A percentile compares a stretch with the other conserved stretches of the same genome.
phyloP scores from a whole-genome alignment of 208 protist species.

The Leishmania arabica region DNA sequence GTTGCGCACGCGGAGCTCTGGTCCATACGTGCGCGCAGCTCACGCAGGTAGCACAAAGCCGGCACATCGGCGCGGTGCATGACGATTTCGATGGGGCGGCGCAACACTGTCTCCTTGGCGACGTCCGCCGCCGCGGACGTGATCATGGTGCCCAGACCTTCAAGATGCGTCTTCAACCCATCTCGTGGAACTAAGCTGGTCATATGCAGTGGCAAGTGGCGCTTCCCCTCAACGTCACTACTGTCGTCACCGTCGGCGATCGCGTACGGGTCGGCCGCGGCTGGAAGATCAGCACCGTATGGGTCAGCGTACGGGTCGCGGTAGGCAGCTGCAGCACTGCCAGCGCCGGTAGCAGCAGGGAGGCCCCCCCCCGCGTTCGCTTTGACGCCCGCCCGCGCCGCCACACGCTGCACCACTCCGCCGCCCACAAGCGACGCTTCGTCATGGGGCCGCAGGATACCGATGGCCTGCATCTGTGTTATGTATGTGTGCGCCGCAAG shows the following conservation, averaged over 20 bases:
- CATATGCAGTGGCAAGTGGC: background rate
- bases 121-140: slow-evolving; percentile 7
- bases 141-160: background rate
- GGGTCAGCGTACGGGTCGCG: slow-evolving; percentile 26
- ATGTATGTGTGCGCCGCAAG: slow-evolving; percentile 62
- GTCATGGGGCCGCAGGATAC: slow-evolving; percentile 24
- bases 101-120: slow-evolving; percentile 28
- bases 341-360: background rate
- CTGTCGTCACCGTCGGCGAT: background rate
- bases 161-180: background rate
- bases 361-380: background rate
- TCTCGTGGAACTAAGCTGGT: background rate
- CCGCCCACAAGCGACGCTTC: background rate
- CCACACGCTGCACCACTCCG: background rate
- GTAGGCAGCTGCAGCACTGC: slow-evolving; percentile 15
- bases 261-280: slow-evolving; percentile 22
- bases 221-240: background rate
- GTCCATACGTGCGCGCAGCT: slow-evolving; percentile 49
- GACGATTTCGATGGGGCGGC: slow-evolving; percentile 40
- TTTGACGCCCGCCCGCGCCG: too few relatives aligned
- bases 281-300: background rate
- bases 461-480: slow-evolving; percentile 48
- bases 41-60: slow-evolving; percentile 60
- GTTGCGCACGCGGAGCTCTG: background rate
- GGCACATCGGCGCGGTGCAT: slow-evolving; percentile 54